Evolutionary conservation across 345 rosid genomes (phyloP).

Genomic region (Nasturtium officinale): DNA sequence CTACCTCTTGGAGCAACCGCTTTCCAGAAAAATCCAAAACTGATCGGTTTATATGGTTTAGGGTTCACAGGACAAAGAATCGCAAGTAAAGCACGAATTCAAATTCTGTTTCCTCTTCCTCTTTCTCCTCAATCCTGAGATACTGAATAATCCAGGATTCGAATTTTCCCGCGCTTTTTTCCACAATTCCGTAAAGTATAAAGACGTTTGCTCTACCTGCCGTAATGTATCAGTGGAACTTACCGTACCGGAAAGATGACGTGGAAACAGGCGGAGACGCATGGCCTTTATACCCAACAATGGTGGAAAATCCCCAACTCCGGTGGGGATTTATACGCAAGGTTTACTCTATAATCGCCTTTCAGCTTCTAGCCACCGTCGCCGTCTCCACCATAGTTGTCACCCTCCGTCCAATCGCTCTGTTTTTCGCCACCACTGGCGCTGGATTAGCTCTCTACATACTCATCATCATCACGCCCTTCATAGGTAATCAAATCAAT

Average conservation of each 20-base stretch:
- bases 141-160: neutral
- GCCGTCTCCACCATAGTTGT: slow-evolving; percentile 75
- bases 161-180: neutral
- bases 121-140: neutral
- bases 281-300: slow-evolving; percentile 66
- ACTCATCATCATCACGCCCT: slow-evolving; percentile 63
- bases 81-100: neutral
- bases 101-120: neutral
- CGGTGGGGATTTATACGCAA: slow-evolving; percentile 86
- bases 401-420: slow-evolving; percentile 60
- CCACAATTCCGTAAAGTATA: neutral
- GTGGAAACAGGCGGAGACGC: slow-evolving; percentile 64
- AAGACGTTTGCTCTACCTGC: neutral
- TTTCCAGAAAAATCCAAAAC: neutral
- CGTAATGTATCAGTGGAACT: slow-evolving; percentile 53
- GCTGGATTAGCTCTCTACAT: slow-evolving; percentile 68
- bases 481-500: slow-evolving; percentile 48
- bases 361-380: slow-evolving; percentile 70
- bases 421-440: slow-evolving; percentile 57
- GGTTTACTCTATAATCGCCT: slow-evolving; percentile 61
- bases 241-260: slow-evolving; percentile 56
- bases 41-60: neutral
- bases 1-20: neutral
- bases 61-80: neutral
- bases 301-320: slow-evolving; percentile 74